Evolutionary conservation across 176 grass and related monocot species (phyloP), one percentile per base, ranked within the genome.

Genomic region (Musa acuminata): DNA sequence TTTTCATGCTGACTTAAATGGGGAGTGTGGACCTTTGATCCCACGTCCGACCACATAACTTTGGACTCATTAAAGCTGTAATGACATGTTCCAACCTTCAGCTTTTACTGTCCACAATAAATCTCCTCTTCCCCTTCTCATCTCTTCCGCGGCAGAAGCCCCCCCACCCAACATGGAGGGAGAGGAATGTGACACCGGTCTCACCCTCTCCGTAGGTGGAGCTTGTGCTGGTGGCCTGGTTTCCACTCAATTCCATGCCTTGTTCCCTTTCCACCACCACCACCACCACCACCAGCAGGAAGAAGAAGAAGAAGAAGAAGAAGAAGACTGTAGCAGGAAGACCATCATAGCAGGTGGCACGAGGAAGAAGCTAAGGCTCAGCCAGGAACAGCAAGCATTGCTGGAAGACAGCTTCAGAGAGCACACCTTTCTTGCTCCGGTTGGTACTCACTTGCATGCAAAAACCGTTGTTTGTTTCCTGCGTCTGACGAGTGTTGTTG

Each of bases 351-450:
- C n/a, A 9, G 51, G 23, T 13, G 20, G 71, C 8, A 54, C 29
- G 52, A 73, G n/a, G 22, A 73, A 74, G 72, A 74, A 74, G 72
- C 72, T 74, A 8, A 19, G 24, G 72, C 72, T 74, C 72, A 57
- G 51, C 52, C 55, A 57, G 50, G 72, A 74, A 26, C 72, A 74
- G 24, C 2, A 55, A 27, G 53, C 11, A 17, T 55, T 74, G 1
- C 72, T 74, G 2, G 72, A 74, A 55, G 13, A 35, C 52, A 74
- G 23, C 72, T 74, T 74, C 72, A 57, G 48, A 2, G 72, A 74
- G 12, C 72, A 74, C 23, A 74, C 26, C 52, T 11, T 16, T 24
- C 52, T 74, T 9, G 57, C 55, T 27, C 50, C 52, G 72, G 72
- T 74, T 10, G 17, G 51, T 74, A 27, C 13, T 13, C 13, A 1